A percentile compares a stretch with the other conserved stretches of the same genome.
phyloP scores from a whole-genome alignment of 1,139 yeast genomes.

The Geotrichum fermentans region DNA sequence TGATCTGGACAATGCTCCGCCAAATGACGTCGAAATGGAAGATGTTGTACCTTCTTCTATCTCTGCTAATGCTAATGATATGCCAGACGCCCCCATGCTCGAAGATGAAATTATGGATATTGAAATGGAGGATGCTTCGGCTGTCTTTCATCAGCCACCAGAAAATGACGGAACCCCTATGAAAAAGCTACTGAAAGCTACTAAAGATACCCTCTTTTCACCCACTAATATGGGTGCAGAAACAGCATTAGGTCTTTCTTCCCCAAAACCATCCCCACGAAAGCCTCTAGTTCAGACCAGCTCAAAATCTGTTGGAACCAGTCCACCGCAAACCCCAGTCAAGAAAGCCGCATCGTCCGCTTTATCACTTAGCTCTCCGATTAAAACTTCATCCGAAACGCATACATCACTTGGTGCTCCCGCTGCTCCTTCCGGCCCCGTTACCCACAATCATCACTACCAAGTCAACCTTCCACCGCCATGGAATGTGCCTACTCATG shows the following conservation, averaged over 20 bases:
- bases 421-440: slow-evolving; percentile 1
- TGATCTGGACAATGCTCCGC: slow-evolving; percentile 1
- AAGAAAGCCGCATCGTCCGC: neutral
- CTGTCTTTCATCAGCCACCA: neutral
- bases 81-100: neutral
- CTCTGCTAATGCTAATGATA: neutral
- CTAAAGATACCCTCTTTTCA: slow-evolving; percentile 14
- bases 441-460: slow-evolving; percentile 15
- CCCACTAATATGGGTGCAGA: slow-evolving; percentile 21
- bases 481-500: slow-evolving; percentile 6
- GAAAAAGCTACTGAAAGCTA: slow-evolving; percentile 2
- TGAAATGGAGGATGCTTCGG: slow-evolving; percentile 9
- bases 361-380: neutral
- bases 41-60: neutral
- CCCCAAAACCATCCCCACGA: neutral
- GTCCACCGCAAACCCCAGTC: slow-evolving; percentile 2
- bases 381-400: neutral
- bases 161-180: neutral
- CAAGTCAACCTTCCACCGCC: slow-evolving; percentile 11
- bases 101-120: slow-evolving; percentile 1
- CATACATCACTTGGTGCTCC: neutral
- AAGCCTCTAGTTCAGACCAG: neutral
- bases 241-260: slow-evolving; percentile 11
- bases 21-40: slow-evolving; percentile 12
- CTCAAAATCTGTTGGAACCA: neutral